These are phyloP conservation scores for Suillus luteus DNA, from an alignment of 768 basidiomycete species.

Conservation along the genomic window DNA sequence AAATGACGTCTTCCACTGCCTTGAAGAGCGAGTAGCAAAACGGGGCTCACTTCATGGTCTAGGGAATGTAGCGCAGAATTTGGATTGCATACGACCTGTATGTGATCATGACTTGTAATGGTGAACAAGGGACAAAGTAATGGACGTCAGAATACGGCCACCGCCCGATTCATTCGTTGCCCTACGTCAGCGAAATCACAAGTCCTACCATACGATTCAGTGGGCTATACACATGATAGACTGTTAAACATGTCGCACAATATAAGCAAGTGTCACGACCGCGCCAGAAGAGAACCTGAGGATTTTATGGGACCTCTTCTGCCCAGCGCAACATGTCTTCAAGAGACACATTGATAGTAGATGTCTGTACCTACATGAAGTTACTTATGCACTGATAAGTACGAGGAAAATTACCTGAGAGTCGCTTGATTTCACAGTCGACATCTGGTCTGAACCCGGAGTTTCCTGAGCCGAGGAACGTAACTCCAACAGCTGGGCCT, in stretches of 20 bases:
- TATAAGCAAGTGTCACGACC: background rate
- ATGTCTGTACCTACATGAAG: background rate
- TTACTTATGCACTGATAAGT: background rate
- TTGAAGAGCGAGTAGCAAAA: background rate
- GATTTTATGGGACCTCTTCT: conserved; percentile 42
- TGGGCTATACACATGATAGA: no score
- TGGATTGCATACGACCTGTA: background rate
- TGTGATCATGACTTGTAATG: background rate
- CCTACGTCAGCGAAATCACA: background rate
- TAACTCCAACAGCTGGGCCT: conserved; percentile 60
- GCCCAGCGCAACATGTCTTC: conserved; percentile 60
- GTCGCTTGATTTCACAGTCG: background rate
- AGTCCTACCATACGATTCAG: background rate
- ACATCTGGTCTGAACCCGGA: conserved; percentile 4
- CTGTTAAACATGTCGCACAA: background rate
- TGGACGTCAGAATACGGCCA: background rate
- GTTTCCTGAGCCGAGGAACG: conserved; percentile 33
- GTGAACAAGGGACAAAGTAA: background rate
- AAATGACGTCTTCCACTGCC: background rate
- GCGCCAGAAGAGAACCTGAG: background rate
- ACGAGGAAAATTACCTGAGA: background rate
- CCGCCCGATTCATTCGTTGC: background rate
- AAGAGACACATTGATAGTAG: conserved; percentile 15
- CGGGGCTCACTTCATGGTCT: background rate
- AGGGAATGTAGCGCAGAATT: background rate